Percentiles rank a stretch among this genome's conserved stretches.
Evolutionary conservation across 768 basidiomycete genomes (phyloP).

Genomic region (Pleurotus sapidus): DNA sequence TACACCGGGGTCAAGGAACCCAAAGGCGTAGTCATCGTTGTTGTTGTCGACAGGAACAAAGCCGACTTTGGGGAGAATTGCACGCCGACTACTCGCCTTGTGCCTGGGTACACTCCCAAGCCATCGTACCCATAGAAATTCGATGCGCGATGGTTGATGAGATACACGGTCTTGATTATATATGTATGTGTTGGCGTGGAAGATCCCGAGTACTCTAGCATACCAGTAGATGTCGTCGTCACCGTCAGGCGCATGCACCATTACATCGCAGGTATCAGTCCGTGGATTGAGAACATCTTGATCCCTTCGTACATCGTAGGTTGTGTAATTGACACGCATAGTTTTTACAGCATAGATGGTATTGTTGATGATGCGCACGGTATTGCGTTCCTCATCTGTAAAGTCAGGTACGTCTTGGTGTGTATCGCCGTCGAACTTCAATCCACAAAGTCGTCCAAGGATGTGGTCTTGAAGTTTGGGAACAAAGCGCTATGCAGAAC

Average conservation of each 20-base stretch:
- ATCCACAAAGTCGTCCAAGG: constrained; percentile 24
- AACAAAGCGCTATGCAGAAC: constrained; percentile 19
- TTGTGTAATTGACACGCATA: constrained; percentile 37
- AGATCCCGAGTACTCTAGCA: constrained; percentile 19
- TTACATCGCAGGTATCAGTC: constrained; percentile 30
- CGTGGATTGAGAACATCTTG: constrained; percentile 39
- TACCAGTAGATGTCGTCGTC: constrained; percentile 34
- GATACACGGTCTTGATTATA: not conserved
- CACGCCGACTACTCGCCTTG: constrained; percentile 11
- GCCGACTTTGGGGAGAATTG: constrained; percentile 25
- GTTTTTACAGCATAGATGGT: constrained; percentile 26
- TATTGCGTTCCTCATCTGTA: constrained; percentile 14
- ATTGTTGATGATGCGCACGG: constrained; percentile 19
- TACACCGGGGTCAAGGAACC: constrained; percentile 41
- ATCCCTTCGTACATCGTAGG: constrained; percentile 37
- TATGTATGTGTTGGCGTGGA: constrained; percentile 14
- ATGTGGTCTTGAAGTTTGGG: constrained; percentile 25
- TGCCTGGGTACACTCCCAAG: constrained; percentile 11
- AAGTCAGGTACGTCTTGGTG: no score
- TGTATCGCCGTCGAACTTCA: no score
- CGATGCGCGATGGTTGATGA: not conserved
- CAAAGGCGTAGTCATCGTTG: constrained; percentile 28
- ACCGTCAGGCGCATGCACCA: constrained; percentile 20
- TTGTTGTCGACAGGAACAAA: constrained; percentile 25
- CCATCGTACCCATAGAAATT: constrained; percentile 8